Conservation (phyloP, 2,329 filamentous ascomycete genomes). For the Apiospora hydei region DNA sequence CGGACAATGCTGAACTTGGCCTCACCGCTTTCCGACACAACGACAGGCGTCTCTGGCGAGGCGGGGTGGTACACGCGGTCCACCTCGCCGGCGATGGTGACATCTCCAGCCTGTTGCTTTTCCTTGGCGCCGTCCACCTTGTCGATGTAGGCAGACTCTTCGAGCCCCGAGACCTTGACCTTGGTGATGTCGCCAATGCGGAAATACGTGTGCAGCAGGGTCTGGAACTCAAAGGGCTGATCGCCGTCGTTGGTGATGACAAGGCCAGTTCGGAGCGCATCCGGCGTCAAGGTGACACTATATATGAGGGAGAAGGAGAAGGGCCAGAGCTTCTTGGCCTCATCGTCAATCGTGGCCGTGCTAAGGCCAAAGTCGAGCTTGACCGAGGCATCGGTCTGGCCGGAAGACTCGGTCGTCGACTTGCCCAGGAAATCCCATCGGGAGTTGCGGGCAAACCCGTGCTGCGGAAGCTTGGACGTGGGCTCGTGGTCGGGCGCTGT, state of each 20-base stretch:
- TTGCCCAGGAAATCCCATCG: slow-evolving; percentile 95
- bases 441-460: slow-evolving; percentile 91
- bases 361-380: slow-evolving; percentile 97
- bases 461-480: slow-evolving; percentile 84
- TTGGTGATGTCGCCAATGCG: slow-evolving; percentile 82
- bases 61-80: slow-evolving; percentile 87
- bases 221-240: slow-evolving; percentile 87
- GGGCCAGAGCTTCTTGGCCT: slow-evolving; percentile 78
- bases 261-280: slow-evolving; percentile 79
- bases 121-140: slow-evolving; percentile 75
- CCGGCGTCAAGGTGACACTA: slow-evolving; percentile 82
- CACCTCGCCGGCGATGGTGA: slow-evolving; percentile 79
- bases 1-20: slow-evolving; percentile 77
- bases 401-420: slow-evolving; percentile 70
- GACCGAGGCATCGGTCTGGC: slow-evolving; percentile 69
- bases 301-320: slow-evolving; percentile 91
- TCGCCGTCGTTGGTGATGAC: slow-evolving; percentile 89
- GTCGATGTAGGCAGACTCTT: slow-evolving; percentile 79
- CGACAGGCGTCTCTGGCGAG: slow-evolving; percentile 63
- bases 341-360: slow-evolving; percentile 71
- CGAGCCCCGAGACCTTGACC: slow-evolving; percentile 76
- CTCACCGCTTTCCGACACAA: slow-evolving; percentile 68
- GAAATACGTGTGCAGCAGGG: slow-evolving; percentile 91
- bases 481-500: slow-evolving; percentile 77
- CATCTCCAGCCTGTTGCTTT: slow-evolving; percentile 68